phyloP scores from a whole-genome alignment of 2,329 filamentous ascomycete genomes.

The Ceratocystis papillata region DNA sequence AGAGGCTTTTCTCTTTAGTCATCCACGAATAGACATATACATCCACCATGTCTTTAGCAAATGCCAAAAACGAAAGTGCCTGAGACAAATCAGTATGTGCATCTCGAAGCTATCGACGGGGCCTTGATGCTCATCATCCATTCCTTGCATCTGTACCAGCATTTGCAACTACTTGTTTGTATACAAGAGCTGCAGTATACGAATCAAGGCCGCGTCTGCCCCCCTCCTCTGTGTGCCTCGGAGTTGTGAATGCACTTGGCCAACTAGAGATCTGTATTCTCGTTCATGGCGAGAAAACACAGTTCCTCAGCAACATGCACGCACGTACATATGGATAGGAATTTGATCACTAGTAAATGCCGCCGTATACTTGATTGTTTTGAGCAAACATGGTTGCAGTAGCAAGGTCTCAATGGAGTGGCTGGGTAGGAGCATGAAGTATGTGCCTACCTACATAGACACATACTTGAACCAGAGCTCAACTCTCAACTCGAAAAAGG shows the following conservation, averaged over 20 bases:
- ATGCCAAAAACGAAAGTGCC: neutral
- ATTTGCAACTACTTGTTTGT: neutral
- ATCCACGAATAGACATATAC: too few relatives aligned
- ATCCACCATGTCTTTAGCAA: neutral
- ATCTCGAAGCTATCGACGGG: neutral
- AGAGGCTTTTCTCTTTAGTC: too few relatives aligned
- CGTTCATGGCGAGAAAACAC: too few relatives aligned
- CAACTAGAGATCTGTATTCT: too few relatives aligned
- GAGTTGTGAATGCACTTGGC: too few relatives aligned
- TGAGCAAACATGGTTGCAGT: neutral
- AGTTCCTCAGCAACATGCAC: too few relatives aligned
- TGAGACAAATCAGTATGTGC: neutral
- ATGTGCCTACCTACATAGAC: neutral
- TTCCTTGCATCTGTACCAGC: neutral
- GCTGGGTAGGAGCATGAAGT: conserved; percentile 11
- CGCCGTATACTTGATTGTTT: neutral
- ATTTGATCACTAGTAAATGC: neutral
- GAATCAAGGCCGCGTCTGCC: too few relatives aligned
- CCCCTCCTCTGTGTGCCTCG: too few relatives aligned
- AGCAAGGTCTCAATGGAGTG: conserved; percentile 1
- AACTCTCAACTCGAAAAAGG: neutral
- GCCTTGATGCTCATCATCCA: neutral
- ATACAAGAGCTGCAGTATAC: neutral
- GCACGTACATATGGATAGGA: neutral
- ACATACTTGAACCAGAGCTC: neutral